Base-by-base conservation (phyloP, 192 early-diverging fungal genomes). In the Gaertneriomyces sp. region DNA sequence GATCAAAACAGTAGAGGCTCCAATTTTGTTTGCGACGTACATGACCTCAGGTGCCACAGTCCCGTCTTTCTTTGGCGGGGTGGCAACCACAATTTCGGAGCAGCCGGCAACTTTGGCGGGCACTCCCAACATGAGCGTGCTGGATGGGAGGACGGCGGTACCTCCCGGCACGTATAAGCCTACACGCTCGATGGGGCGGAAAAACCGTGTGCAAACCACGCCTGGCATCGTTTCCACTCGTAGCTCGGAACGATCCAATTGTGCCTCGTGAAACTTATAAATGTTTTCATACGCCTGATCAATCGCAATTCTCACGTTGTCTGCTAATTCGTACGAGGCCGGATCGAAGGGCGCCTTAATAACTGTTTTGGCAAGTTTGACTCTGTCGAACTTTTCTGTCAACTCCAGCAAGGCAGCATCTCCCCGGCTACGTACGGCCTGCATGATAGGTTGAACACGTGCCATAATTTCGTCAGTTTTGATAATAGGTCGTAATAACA, bases 101-200 rank as follows among this genome's bases (percentile, higher is more conserved):
- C 95, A 98, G 40, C 95, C 94, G 38, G 97, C 97, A 5, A 98
- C 97, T 74, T 90, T 89, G 6, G 97, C 97, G 38, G 97, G 97
- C 42, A 98, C 89, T 61, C 95, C 95, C 60, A 99, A 79, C 94
- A 98, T 98, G 63, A 99, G 76, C 17, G 97, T 87, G 7, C 91
- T 92, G 8, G 93, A 95, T 8, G 97, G 97, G 45, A 99, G 79
- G 14, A 97, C 93, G 0, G 97, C 97, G 7, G 97, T 92, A 7
- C 97, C 97, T 42, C 97, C 97, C 12, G 97, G 97, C 16, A 99
- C 93, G 69, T 99, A 99, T 49, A 99, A 76, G 6, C 97, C 97
- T 68, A 99, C 96, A 16, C 86, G 78, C 74, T 98, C 94, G 71
- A 99, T 99, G 7, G 97, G 91, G 16, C 95, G 84, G 52, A 85